Conservation (phyloP, 192 early-diverging fungal genomes). For the Phlyctochytrium bullatum region DNA sequence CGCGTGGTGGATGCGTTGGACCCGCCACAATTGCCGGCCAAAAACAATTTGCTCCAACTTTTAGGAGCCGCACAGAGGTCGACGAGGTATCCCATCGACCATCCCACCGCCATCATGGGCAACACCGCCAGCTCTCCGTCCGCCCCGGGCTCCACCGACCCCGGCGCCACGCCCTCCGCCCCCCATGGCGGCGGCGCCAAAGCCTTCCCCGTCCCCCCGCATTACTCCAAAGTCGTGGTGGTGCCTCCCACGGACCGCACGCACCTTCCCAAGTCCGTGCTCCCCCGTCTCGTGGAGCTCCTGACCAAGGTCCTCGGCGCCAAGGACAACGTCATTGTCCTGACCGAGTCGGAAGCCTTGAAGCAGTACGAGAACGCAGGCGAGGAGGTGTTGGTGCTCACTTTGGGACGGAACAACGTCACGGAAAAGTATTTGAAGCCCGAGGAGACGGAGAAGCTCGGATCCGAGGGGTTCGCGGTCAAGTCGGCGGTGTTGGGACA, state of each 20-base stretch:
- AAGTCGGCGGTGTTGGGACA: neutral
- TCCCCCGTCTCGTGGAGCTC: slow-evolving; percentile 11
- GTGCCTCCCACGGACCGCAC: neutral
- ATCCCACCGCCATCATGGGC: no score
- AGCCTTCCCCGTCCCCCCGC: neutral
- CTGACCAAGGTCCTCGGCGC: neutral
- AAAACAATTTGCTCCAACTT: no score
- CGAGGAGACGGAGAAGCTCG: neutral
- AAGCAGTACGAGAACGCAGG: neutral
- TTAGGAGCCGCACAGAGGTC: no score
- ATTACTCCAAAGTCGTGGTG: neutral
- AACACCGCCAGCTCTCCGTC: no score
- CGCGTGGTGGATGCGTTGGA: no score
- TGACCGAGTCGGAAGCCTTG: neutral
- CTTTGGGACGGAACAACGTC: slow-evolving; percentile 16
- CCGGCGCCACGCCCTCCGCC: no score
- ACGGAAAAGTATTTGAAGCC: slow-evolving; percentile 4
- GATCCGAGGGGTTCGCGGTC: slow-evolving; percentile 16
- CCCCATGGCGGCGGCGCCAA: neutral
- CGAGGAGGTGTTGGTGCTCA: slow-evolving; percentile 10
- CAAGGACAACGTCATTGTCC: neutral
- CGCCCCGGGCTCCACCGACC: no score
- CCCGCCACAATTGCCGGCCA: no score
- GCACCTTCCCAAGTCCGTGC: slow-evolving; percentile 6
- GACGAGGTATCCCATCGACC: no score